phyloP scores from a whole-genome alignment of 1,139 yeast genomes.

The Blastobotrys raffinosifermentans region DNA sequence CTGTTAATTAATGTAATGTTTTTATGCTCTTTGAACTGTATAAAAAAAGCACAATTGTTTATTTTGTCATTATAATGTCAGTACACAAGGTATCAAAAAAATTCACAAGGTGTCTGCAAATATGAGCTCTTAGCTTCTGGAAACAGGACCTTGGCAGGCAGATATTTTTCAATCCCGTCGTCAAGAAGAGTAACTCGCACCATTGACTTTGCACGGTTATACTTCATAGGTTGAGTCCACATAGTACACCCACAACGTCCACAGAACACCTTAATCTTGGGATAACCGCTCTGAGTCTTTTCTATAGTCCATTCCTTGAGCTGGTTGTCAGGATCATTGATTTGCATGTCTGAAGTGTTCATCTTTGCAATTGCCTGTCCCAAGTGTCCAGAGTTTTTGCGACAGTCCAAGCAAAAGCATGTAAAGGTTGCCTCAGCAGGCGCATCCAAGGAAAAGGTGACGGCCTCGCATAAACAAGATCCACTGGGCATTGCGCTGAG shows the following conservation, averaged over 20 bases:
- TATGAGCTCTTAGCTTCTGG: too few species aligned
- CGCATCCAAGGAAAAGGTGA: slow-evolving; percentile 16
- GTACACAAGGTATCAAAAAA: too few species aligned
- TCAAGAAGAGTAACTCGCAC: slow-evolving; percentile 26
- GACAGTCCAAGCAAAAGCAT: slow-evolving; percentile 30
- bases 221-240: slow-evolving; percentile 25
- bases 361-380: slow-evolving; percentile 25
- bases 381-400: slow-evolving; percentile 29
- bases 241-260: slow-evolving; percentile 27
- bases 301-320: slow-evolving; percentile 19
- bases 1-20: too few species aligned
- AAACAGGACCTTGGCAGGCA: too few species aligned
- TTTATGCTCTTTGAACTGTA: too few species aligned
- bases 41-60: too few species aligned
- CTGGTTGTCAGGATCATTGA: slow-evolving; percentile 16
- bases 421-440: slow-evolving; percentile 18
- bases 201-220: slow-evolving; percentile 23
- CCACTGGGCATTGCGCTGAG: slow-evolving; percentile 8
- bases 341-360: slow-evolving; percentile 17
- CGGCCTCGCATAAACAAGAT: slow-evolving; percentile 27
- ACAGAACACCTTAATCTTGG: slow-evolving; percentile 27
- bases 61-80: too few species aligned
- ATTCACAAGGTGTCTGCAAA: too few species aligned
- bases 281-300: slow-evolving; percentile 26
- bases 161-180: slow-evolving; percentile 10